Conservation (phyloP, 1,284 basidiomycete genomes). For the Melampsora americana region DNA sequence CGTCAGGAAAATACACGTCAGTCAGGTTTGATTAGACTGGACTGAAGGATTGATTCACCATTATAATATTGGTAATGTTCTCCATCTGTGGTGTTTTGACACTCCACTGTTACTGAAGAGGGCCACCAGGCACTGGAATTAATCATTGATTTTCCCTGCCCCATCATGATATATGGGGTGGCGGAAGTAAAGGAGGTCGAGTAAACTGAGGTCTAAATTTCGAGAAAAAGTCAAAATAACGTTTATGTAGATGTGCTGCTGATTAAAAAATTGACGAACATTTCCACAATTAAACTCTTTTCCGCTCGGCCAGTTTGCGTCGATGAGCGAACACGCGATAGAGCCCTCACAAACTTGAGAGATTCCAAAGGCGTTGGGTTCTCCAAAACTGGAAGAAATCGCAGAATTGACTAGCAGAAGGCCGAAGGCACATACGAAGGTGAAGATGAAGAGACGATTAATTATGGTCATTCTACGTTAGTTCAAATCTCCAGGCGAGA, state of each 20-base stretch:
- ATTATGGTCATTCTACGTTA: not conserved
- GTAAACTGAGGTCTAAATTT: not conserved
- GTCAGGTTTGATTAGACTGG: not conserved
- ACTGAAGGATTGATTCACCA: not conserved
- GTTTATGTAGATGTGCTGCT: not conserved
- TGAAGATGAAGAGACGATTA: not conserved
- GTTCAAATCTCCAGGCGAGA: not conserved
- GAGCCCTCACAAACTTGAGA: not conserved
- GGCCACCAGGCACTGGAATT: not conserved
- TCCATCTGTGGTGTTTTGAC: not conserved
- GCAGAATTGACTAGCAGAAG: too few species aligned
- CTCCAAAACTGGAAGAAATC: too few species aligned
- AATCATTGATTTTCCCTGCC: not conserved
- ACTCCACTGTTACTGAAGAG: not conserved
- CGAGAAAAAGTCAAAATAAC: not conserved
- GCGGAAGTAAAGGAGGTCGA: not conserved
- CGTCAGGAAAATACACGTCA: not conserved
- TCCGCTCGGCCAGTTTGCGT: not conserved
- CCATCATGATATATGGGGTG: not conserved
- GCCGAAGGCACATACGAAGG: too few species aligned
- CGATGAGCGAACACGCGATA: not conserved
- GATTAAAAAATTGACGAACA: not conserved
- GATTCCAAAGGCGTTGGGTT: not conserved
- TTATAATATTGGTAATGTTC: not conserved
- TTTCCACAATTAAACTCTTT: not conserved